A percentile compares a stretch with the other conserved stretches of the same genome.
phyloP scores from a whole-genome alignment of 148 eudicot species.

The Drosera capensis region DNA sequence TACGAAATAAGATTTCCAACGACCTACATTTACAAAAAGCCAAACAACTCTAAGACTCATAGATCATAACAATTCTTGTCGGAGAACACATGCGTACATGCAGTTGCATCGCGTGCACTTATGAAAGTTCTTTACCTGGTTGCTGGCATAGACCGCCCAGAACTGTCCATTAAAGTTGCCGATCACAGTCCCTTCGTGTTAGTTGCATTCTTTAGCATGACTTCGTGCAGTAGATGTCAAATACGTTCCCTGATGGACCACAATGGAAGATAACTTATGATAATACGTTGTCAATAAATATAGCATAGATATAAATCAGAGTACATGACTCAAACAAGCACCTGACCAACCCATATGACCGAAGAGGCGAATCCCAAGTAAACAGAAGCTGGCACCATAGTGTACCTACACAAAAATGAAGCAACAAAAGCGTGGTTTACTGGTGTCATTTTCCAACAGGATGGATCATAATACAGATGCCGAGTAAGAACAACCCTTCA shows the following conservation, averaged over 20 bases:
- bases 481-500: no score
- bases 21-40: slow-evolving; percentile 29
- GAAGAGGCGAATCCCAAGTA: slow-evolving; percentile 90
- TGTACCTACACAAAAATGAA: slow-evolving; percentile 45
- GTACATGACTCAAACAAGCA: slow-evolving; percentile 9
- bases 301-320: background rate
- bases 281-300: background rate
- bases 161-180: slow-evolving; percentile 92
- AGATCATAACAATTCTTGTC: no score
- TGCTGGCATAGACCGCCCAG: slow-evolving; percentile 78
- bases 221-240: slow-evolving; percentile 77
- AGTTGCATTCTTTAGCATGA: slow-evolving; percentile 58
- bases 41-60: no score
- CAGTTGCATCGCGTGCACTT: no score
- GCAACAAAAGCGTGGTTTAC: no score
- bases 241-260: slow-evolving; percentile 71
- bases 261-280: background rate
- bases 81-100: no score
- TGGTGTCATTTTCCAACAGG: no score
- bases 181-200: slow-evolving; percentile 76
- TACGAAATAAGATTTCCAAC: slow-evolving; percentile 77
- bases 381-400: slow-evolving; percentile 89
- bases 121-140: slow-evolving; percentile 46
- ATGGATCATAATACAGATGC: no score
- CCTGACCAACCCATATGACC: slow-evolving; percentile 97